Evolutionary conservation across 768 basidiomycete genomes (phyloP), one percentile per base, ranked within the genome.

Genomic region (Heimioporus sp.): DNA sequence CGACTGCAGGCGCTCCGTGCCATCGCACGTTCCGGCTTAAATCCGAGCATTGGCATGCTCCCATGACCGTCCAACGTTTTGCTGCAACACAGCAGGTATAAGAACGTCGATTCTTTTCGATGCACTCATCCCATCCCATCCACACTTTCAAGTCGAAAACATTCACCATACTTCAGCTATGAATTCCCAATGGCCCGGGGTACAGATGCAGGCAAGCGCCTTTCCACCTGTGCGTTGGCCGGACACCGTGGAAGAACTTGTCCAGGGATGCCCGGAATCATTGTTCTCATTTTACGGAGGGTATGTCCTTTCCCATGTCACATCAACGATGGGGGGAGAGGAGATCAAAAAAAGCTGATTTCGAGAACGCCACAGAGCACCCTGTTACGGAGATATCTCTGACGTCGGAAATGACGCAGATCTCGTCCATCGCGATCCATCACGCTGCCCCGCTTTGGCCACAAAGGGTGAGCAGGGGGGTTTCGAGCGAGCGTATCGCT

Each of bases 391-490:
- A 28, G 24, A 19, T 9, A 10, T 19, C 5, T 21, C 20, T 32
- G 32, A 39, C 35, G 28, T 1, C 16, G 3, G 7, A 1, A 15
- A 17, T 10, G n/a, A 9, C 8, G 10, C 1, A 8, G 31, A 47
- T 40, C 4, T 40, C 28, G 15, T 43, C 31, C 0, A 1, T 9
- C 31, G 11, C 5, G 42, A 24, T 10, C 34, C 12, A 37, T 1
- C 5, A 16, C 11, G 0, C 3, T 16, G 35, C 28, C 7, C 12
- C 20, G 39, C 38, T 32, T 21, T 16, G 19, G 16, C 21, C 5
- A 10, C 12, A 21, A 15, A 47, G 0, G 10, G 62, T 64, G n/a
- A 57, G 58, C 5, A 17, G 28, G 10, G 28, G 10, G 8, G 3
- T n/a, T 32, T 42, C n/a, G 9, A 15, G n/a, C 4, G 7, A 12